Evolutionary conservation across 2,329 filamentous ascomycete species (phyloP).

Genomic region (Tympanopsis confertula): DNA sequence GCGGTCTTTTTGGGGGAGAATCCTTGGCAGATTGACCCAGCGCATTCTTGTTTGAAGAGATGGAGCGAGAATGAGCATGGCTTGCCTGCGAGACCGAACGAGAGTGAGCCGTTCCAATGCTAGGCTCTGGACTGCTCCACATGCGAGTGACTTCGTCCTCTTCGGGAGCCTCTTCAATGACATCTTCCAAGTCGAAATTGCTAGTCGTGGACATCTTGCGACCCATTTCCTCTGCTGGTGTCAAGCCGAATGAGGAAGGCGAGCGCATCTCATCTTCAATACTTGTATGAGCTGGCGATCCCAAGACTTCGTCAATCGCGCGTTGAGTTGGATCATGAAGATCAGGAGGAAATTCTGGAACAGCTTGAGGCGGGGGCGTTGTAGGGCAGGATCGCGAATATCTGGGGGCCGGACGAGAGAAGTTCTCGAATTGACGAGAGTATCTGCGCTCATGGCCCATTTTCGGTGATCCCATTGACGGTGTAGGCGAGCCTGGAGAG

Average conservation of each 20-base stretch:
- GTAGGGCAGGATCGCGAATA: conserved; percentile 21
- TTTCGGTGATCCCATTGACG: conserved; percentile 9
- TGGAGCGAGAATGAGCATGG: too few relatives aligned
- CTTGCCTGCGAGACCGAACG: conserved; percentile 16
- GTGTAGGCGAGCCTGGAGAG: background rate
- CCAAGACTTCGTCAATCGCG: conserved; percentile 26
- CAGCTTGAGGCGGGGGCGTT: conserved; percentile 22
- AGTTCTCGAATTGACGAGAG: conserved; percentile 31
- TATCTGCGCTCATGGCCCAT: conserved; percentile 9
- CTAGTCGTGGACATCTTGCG: too few relatives aligned
- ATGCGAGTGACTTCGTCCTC: conserved; percentile 17
- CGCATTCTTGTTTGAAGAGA: too few relatives aligned
- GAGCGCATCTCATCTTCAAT: background rate
- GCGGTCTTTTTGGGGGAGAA: conserved; percentile 12
- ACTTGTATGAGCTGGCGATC: conserved; percentile 17
- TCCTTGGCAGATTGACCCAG: conserved; percentile 6
- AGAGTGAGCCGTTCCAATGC: conserved; percentile 12
- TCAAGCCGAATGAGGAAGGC: background rate
- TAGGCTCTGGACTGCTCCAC: conserved; percentile 16
- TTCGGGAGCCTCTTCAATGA: conserved; percentile 28
- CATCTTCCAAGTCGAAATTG: conserved; percentile 11
- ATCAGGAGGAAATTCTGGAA: conserved; percentile 21
- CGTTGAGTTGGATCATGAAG: conserved; percentile 19
- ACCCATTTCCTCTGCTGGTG: too few relatives aligned
- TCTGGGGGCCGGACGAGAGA: conserved; percentile 36